Conservation (phyloP, 257 asterid genomes). For the Buddleja alternifolia region DNA sequence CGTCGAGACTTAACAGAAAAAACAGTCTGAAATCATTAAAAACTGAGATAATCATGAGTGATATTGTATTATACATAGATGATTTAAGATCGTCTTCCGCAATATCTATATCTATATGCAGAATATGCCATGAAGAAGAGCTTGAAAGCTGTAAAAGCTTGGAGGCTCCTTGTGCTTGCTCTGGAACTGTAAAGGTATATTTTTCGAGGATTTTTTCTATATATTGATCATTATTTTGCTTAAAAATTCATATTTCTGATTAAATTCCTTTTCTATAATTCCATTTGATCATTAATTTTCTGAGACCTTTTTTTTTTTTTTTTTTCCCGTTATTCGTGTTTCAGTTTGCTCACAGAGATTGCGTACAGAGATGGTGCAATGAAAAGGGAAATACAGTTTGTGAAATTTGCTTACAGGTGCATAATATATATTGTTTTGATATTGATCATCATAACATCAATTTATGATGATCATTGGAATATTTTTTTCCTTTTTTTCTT, state of each 20-base stretch:
- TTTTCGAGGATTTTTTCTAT: background rate
- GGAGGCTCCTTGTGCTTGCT: constrained; percentile 88
- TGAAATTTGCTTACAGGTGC: constrained; percentile 92
- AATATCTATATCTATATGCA: constrained; percentile 44
- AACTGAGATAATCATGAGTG: constrained; percentile 67
- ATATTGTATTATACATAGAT: constrained; percentile 52
- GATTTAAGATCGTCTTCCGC: constrained; percentile 40
- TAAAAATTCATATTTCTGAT: background rate
- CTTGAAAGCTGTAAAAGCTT: constrained; percentile 57
- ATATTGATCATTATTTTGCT: background rate
- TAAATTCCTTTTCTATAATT: background rate
- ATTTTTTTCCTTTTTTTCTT: background rate
- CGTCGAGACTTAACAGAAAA: constrained; percentile 21
- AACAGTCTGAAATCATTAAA: constrained; percentile 20
- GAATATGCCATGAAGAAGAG: constrained; percentile 90
- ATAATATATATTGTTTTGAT: background rate
- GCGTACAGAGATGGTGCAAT: constrained; percentile 95
- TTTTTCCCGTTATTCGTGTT: background rate
- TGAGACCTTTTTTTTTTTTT: background rate
- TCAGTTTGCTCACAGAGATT: constrained; percentile 92
- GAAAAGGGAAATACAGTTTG: constrained; percentile 87
- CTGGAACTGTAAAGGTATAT: constrained; percentile 83
- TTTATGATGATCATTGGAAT: background rate
- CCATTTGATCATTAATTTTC: constrained; percentile 10
- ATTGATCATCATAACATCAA: constrained; percentile 15